Percentiles rank a stretch among this genome's conserved stretches.
Conservation (phyloP, 257 asterid species). For the Forsythia suspensa region DNA sequence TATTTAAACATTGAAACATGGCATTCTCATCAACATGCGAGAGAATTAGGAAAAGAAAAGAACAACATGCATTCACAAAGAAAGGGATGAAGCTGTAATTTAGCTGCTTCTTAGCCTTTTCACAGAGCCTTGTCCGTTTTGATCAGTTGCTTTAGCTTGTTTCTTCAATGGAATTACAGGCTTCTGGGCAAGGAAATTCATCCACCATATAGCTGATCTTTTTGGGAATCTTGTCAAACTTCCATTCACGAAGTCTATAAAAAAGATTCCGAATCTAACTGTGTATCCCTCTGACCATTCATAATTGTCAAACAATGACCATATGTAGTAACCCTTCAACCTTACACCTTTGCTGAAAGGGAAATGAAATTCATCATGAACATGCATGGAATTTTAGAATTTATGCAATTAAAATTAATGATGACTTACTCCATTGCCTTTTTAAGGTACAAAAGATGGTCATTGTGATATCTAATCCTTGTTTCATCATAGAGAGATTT, state of each 20-base stretch:
- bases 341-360: constrained; percentile 27
- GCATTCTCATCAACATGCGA: too few species aligned
- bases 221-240: constrained; percentile 34
- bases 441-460: constrained; percentile 40
- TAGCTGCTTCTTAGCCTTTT: not conserved
- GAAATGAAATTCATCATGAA: not conserved
- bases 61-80: too few species aligned
- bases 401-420: not conserved
- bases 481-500: constrained; percentile 23
- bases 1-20: too few species aligned
- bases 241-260: not conserved
- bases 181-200: constrained; percentile 28
- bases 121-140: not conserved
- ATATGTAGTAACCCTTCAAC: constrained; percentile 37
- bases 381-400: too few species aligned
- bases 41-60: too few species aligned
- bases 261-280: not conserved
- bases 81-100: too few species aligned
- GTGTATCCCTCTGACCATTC: not conserved
- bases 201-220: constrained; percentile 40
- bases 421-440: constrained; percentile 42
- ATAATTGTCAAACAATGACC: constrained; percentile 6
- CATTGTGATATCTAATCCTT: constrained; percentile 32
- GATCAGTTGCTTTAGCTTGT: not conserved
- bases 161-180: not conserved